Evolutionary conservation across 2,329 filamentous ascomycete species (phyloP).

Genomic region (Leptoxyphium fumago): DNA sequence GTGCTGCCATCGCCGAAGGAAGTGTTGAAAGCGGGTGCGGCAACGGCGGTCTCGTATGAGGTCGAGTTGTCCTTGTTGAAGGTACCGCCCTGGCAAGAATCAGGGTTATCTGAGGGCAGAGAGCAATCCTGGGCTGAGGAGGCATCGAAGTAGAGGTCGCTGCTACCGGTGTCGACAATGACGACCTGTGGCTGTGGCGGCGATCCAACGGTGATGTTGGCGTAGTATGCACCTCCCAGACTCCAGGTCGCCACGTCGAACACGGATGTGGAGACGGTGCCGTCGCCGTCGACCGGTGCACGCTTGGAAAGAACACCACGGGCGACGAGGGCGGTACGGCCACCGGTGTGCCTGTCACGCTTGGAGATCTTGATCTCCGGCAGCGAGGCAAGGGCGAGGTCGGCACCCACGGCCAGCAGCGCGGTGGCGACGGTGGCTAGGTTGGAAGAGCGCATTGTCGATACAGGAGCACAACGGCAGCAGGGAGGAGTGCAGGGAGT

Average conservation of each 20-base stretch:
- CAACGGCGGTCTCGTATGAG: constrained; percentile 12
- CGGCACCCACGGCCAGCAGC: constrained; percentile 5
- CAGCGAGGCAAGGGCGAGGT: constrained; percentile 7
- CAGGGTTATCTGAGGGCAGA: constrained; percentile 1
- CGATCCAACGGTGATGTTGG: constrained; percentile 20
- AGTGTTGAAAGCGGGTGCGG: constrained; percentile 15
- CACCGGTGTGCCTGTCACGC: constrained; percentile 11
- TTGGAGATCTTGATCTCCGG: constrained; percentile 14
- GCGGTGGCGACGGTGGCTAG: constrained; percentile 3
- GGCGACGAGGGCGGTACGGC: constrained; percentile 6
- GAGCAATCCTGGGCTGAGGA: constrained; percentile 12
- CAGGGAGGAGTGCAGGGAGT: too few relatives aligned
- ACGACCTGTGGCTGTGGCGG: constrained; percentile 18
- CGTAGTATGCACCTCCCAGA: constrained; percentile 20
- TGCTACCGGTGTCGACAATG: constrained; percentile 21
- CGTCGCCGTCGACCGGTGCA: constrained; percentile 4
- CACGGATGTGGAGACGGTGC: constrained; percentile 14
- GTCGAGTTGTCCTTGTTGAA: constrained; percentile 13
- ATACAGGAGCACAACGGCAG: too few relatives aligned
- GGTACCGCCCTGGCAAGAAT: constrained; percentile 17
- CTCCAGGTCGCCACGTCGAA: constrained; percentile 18
- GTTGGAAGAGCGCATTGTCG: neutral
- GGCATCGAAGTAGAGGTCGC: constrained; percentile 19
- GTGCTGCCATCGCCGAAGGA: constrained; percentile 16
- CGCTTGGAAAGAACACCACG: constrained; percentile 2